Conservation (phyloP, 148 eudicot species). For the Persicaria tinctoria region DNA sequence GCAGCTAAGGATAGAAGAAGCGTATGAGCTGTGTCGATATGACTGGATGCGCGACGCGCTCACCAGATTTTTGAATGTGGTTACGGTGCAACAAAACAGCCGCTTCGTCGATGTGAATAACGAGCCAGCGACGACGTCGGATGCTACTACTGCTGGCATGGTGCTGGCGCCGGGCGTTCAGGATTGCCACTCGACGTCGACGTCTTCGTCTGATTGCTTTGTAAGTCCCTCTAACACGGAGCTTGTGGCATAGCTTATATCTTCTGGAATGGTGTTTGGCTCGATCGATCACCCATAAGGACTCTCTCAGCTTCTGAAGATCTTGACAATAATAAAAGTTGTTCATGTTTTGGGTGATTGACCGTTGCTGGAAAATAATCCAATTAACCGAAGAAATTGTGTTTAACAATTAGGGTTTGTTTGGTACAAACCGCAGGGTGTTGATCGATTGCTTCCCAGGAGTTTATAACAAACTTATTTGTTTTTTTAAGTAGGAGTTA, state of each 20-base stretch:
- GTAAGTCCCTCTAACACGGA: slow-evolving; percentile 12
- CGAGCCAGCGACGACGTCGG: neutral
- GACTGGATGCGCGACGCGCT: slow-evolving; percentile 47
- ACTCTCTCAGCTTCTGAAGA: neutral
- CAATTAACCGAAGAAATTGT: too few species aligned
- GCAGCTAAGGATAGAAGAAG: slow-evolving; percentile 31
- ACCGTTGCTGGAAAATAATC: too few species aligned
- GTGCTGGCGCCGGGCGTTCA: neutral
- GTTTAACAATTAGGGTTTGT: too few species aligned
- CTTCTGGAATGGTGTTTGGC: neutral
- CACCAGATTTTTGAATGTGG: slow-evolving; percentile 18
- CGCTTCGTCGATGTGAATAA: neutral
- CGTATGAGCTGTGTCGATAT: slow-evolving; percentile 36
- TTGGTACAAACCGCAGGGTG: too few species aligned
- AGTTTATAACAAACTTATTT: too few species aligned
- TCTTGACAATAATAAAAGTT: neutral
- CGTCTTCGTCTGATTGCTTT: neutral
- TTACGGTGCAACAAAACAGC: slow-evolving; percentile 14
- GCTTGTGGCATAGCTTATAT: slow-evolving; percentile 1
- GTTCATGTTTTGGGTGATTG: too few species aligned
- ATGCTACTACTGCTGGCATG: neutral
- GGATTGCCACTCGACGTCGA: slow-evolving; percentile 8
- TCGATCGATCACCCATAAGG: neutral
- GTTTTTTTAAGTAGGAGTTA: too few species aligned
- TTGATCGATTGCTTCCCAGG: too few species aligned